These are phyloP conservation scores for Pharnaceum exiguum DNA, from an alignment of 148 eudicot species.

Conservation along the genomic window DNA sequence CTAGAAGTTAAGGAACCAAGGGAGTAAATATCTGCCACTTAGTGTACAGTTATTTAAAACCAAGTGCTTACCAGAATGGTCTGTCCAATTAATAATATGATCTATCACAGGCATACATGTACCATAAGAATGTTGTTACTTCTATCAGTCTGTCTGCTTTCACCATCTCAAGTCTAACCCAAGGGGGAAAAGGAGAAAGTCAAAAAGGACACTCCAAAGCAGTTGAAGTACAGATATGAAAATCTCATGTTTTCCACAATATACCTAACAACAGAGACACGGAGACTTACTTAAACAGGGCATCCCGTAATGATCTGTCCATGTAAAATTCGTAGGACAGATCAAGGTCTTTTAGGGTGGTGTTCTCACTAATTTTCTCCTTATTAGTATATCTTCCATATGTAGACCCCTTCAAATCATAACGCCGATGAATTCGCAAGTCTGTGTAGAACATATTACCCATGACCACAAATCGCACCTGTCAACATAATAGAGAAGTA, in stretches of 20 bases:
- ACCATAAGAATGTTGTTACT: no score
- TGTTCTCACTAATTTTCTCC: conserved; percentile 49
- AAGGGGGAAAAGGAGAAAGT: no score
- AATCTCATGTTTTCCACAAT: neutral
- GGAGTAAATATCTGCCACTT: no score
- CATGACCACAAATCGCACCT: conserved; percentile 96
- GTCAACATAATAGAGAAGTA: neutral
- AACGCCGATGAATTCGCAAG: conserved; percentile 82
- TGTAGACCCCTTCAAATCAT: conserved; percentile 86
- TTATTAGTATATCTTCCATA: conserved; percentile 69
- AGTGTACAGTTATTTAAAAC: no score
- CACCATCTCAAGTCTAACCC: no score
- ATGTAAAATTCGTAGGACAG: conserved; percentile 71
- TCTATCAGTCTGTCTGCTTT: no score
- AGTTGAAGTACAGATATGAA: no score
- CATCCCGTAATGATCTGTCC: conserved; percentile 75
- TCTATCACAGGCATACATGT: no score
- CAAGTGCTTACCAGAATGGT: no score
- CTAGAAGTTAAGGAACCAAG: no score
- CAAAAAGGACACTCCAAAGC: no score
- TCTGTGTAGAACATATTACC: conserved; percentile 97
- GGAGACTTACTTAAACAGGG: conserved; percentile 59
- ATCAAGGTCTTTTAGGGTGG: conserved; percentile 88
- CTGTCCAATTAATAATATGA: no score
- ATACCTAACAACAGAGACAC: neutral